Evolutionary conservation across 2,329 filamentous ascomycete species (phyloP).

Genomic region (Neonectria faginata): DNA sequence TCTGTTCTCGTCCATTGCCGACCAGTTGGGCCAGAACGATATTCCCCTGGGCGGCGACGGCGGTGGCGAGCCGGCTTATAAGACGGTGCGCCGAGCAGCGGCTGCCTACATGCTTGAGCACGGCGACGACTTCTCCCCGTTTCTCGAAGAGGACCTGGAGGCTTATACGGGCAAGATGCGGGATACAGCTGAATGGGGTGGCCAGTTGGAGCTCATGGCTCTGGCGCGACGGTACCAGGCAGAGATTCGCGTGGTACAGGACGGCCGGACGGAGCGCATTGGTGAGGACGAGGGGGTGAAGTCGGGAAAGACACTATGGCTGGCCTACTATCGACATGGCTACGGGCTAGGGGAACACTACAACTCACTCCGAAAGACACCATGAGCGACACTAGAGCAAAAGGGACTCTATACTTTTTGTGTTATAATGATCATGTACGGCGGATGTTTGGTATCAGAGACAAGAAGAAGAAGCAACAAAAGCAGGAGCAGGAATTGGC

Average conservation of each 20-base stretch:
- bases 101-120: conserved; percentile 82
- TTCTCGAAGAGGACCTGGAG: conserved; percentile 83
- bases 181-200: conserved; percentile 95
- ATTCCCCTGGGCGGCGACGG: conserved; percentile 54
- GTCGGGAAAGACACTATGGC: conserved; percentile 75
- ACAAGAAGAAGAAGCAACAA: conserved; percentile 36
- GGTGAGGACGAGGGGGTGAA: conserved; percentile 58
- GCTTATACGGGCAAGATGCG: conserved; percentile 80
- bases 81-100: conserved; percentile 74
- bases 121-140: conserved; percentile 84
- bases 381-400: conserved; percentile 34
- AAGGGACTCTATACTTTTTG: conserved; percentile 35
- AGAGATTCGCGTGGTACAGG: conserved; percentile 86
- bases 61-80: conserved; percentile 64
- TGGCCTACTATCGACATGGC: conserved; percentile 94
- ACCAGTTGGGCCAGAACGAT: conserved; percentile 73
- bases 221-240: conserved; percentile 84
- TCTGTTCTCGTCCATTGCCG: conserved; percentile 90
- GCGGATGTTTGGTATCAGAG: conserved; percentile 41
- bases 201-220: conserved; percentile 88
- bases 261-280: conserved; percentile 83
- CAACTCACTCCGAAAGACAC: conserved; percentile 78
- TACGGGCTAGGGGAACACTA: conserved; percentile 98
- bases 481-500: conserved; percentile 16
- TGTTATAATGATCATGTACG: conserved; percentile 39